Percentiles rank a stretch among this genome's conserved stretches.
Conservation (phyloP, 495 filamentous ascomycete species). For the Penicillium parvum region DNA sequence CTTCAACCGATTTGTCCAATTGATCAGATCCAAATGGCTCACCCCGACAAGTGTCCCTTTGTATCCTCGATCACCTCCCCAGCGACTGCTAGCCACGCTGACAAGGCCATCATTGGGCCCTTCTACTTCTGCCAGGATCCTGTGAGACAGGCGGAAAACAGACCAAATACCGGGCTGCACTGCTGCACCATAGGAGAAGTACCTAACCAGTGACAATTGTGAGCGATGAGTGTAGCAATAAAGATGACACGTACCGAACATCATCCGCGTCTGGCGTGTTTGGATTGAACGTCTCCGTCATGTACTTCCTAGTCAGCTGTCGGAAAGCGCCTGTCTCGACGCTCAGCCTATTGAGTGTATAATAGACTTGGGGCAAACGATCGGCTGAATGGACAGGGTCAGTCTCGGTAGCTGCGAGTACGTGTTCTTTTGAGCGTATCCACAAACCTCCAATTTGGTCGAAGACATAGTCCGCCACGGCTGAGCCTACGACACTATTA, state of each 20-base stretch:
- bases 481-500: slow-evolving; percentile 48
- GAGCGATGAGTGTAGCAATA: not conserved
- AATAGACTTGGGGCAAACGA: slow-evolving; percentile 65
- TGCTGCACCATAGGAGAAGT: slow-evolving; percentile 88
- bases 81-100: slow-evolving; percentile 76
- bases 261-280: slow-evolving; percentile 64
- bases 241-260: slow-evolving; percentile 50
- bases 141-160: slow-evolving; percentile 68
- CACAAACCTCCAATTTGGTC: slow-evolving; percentile 56
- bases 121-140: slow-evolving; percentile 63
- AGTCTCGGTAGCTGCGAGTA: not conserved
- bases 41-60: slow-evolving; percentile 86
- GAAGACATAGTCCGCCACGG: slow-evolving; percentile 82
- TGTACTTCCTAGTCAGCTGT: slow-evolving; percentile 79
- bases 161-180: slow-evolving; percentile 63
- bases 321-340: slow-evolving; percentile 79
- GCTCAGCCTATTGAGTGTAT: slow-evolving; percentile 58
- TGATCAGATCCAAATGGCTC: slow-evolving; percentile 90
- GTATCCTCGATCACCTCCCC: slow-evolving; percentile 69
- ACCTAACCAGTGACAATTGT: slow-evolving; percentile 39
- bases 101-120: slow-evolving; percentile 93
- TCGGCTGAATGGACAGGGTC: slow-evolving; percentile 34
- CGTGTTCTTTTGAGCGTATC: not conserved
- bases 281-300: slow-evolving; percentile 78
- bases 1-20: slow-evolving; percentile 84